These are phyloP conservation scores for Hanseniaspora guilliermondii DNA, from an alignment of 805 yeast genomes.

Conservation along the genomic window DNA sequence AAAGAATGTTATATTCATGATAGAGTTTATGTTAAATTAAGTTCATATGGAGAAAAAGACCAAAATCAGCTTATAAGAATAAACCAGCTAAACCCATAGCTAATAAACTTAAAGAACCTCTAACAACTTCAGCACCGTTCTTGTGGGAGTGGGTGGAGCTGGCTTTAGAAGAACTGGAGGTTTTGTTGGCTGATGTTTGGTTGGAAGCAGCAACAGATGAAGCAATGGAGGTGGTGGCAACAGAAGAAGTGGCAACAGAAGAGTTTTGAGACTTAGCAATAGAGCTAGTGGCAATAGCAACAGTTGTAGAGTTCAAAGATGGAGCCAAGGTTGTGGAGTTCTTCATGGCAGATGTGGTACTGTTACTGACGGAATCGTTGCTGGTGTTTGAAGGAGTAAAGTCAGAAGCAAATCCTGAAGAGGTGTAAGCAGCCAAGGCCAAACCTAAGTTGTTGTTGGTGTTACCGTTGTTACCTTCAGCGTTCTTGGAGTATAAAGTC, in stretches of 20 bases:
- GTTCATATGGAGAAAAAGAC: no score
- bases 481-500: slow-evolving; percentile 8
- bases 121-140: slow-evolving; percentile 6
- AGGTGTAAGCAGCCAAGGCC: slow-evolving; percentile 18
- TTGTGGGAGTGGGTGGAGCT: slow-evolving; percentile 4
- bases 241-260: background rate
- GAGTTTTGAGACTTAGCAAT: background rate
- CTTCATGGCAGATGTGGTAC: slow-evolving; percentile 12
- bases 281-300: slow-evolving; percentile 1
- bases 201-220: background rate
- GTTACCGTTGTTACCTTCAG: slow-evolving; percentile 11
- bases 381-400: slow-evolving; percentile 15
- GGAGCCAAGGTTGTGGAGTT: slow-evolving; percentile 18
- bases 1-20: no score
- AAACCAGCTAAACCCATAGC: slow-evolving; percentile 11
- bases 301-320: slow-evolving; percentile 8
- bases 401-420: slow-evolving; percentile 18
- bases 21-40: no score
- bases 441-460: slow-evolving; percentile 15
- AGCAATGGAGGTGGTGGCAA: background rate
- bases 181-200: background rate
- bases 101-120: slow-evolving; percentile 10
- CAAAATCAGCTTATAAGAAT: slow-evolving; percentile 2
- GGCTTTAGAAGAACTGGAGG: slow-evolving; percentile 6
- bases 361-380: slow-evolving; percentile 12